phyloP scores from a whole-genome alignment of 2,329 filamentous ascomycete species.

The Monascus ruber region DNA sequence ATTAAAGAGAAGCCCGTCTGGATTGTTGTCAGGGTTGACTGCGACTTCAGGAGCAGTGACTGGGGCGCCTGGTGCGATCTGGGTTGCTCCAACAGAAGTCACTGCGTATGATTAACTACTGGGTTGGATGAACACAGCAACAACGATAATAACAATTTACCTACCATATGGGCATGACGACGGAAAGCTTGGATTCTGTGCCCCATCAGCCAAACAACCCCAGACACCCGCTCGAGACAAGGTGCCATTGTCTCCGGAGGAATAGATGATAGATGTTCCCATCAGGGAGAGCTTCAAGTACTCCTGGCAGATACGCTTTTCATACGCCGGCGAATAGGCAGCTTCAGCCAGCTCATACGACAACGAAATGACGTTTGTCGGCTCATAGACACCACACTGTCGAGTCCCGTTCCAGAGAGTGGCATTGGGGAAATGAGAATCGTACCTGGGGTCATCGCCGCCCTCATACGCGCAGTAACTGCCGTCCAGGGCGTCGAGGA shows the following conservation, averaged over 20 bases:
- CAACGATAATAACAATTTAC: slow-evolving; percentile 15
- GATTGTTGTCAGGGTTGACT: slow-evolving; percentile 5
- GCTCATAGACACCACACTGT: slow-evolving; percentile 40
- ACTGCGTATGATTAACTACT: slow-evolving; percentile 30
- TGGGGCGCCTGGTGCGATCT: slow-evolving; percentile 16
- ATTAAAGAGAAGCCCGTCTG: no score
- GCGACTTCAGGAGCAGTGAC: slow-evolving; percentile 21
- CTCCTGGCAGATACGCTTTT: slow-evolving; percentile 36
- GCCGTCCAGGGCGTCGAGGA: slow-evolving; percentile 44
- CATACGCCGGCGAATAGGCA: slow-evolving; percentile 44
- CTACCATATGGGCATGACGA: slow-evolving; percentile 3
- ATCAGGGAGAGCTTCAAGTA: slow-evolving; percentile 38
- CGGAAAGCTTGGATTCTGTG: no score
- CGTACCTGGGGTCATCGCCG: slow-evolving; percentile 38
- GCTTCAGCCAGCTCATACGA: slow-evolving; percentile 46
- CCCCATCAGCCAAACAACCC: slow-evolving; percentile 12
- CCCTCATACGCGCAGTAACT: slow-evolving; percentile 38
- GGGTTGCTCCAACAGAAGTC: slow-evolving; percentile 34
- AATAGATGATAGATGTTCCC: slow-evolving; percentile 19
- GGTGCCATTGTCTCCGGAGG: slow-evolving; percentile 21
- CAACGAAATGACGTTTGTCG: slow-evolving; percentile 47
- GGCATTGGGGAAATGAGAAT: slow-evolving; percentile 42
- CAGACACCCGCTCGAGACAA: slow-evolving; percentile 24
- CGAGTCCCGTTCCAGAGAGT: slow-evolving; percentile 33
- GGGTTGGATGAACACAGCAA: slow-evolving; percentile 30